A percentile compares a stretch with the other conserved stretches of the same genome.
Evolutionary conservation across 371 early-diverging fungal species (phyloP).

Genomic region (Blakeslea trispora): DNA sequence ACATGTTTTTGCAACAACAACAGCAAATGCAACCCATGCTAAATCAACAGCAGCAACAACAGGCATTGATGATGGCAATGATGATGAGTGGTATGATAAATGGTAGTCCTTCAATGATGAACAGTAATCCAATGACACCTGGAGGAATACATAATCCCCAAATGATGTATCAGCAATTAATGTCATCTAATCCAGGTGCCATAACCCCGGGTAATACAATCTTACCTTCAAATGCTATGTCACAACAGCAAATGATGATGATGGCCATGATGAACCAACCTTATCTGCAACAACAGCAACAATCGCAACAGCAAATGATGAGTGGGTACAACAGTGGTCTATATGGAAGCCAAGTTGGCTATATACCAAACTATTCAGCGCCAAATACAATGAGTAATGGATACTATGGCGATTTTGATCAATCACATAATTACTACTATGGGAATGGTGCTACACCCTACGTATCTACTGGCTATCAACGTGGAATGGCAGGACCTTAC

Average conservation of each 20-base stretch:
- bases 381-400: background rate
- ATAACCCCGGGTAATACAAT: background rate
- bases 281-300: background rate
- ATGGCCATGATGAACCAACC: background rate
- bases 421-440: conserved; percentile 10
- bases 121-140: background rate
- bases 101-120: conserved; percentile 1
- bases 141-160: background rate
- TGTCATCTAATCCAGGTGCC: background rate
- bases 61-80: conserved; percentile 15
- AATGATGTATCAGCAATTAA: conserved; percentile 7
- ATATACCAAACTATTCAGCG: conserved; percentile 2
- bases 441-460: conserved; percentile 12
- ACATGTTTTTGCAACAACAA: conserved; percentile 2
- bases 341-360: conserved; percentile 5
- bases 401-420: background rate
- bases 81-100: conserved; percentile 11
- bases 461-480: conserved; percentile 1
- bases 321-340: background rate
- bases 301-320: conserved; percentile 14
- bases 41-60: conserved; percentile 18
- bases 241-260: conserved; percentile 13
- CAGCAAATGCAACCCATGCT: conserved; percentile 14
- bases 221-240: background rate
- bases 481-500: conserved; percentile 8